These are phyloP conservation scores for Juglanconis oblonga DNA, from an alignment of 2,329 filamentous ascomycete genomes.

Conservation along the genomic window DNA sequence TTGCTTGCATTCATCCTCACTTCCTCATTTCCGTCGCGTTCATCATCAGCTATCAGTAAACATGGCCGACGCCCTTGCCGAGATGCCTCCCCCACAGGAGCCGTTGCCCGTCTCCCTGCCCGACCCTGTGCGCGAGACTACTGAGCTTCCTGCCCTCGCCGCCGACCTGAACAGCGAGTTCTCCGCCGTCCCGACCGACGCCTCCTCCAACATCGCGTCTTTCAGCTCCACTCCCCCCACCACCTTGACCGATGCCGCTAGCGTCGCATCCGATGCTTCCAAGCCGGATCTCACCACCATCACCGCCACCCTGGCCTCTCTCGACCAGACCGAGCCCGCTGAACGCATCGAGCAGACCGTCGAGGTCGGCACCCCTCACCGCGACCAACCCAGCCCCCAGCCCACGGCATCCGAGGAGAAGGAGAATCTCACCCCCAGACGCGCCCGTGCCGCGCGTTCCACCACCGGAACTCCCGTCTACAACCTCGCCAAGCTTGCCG, in stretches of 20 bases:
- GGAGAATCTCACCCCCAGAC: conserved; percentile 24
- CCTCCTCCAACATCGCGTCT: conserved; percentile 27
- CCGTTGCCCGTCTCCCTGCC: not conserved
- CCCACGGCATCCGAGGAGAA: conserved; percentile 3
- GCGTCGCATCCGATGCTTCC: conserved; percentile 27
- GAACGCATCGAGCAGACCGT: conserved; percentile 25
- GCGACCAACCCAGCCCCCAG: not conserved
- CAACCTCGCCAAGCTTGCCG: conserved; percentile 62
- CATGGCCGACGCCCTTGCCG: conserved; percentile 13
- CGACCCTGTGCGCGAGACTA: conserved; percentile 10
- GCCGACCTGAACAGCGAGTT: conserved; percentile 26
- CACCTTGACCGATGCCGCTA: conserved; percentile 30
- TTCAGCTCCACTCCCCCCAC: conserved; percentile 32
- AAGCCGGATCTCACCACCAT: conserved; percentile 22
- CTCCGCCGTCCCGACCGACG: conserved; percentile 27
- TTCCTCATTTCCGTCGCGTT: conserved; percentile 5
- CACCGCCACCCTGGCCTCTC: conserved; percentile 5
- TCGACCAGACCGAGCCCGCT: conserved; percentile 9
- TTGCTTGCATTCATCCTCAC: not conserved
- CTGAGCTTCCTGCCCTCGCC: conserved; percentile 20
- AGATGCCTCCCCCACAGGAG: conserved; percentile 7
- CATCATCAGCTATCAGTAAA: not conserved
- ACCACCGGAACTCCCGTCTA: conserved; percentile 56
- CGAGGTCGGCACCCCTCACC: conserved; percentile 11
- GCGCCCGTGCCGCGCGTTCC: conserved; percentile 54